These are phyloP conservation scores for Parafenestella ontariensis DNA, from an alignment of 2,329 filamentous ascomycete species.

Conservation along the genomic window DNA sequence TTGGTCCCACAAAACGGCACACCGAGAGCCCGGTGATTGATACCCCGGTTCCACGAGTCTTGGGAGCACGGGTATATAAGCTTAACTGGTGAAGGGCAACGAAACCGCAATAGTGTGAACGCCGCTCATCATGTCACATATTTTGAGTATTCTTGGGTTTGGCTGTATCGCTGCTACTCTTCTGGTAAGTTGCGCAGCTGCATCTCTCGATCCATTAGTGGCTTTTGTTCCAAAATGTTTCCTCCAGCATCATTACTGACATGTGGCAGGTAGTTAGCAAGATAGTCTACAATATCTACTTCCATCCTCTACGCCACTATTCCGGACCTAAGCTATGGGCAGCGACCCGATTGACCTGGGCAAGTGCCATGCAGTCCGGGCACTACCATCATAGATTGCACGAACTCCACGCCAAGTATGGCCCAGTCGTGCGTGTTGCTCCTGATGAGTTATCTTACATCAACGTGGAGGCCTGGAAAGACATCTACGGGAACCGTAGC, in stretches of 20 bases:
- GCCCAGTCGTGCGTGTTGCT: constrained; percentile 56
- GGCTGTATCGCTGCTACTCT: not conserved
- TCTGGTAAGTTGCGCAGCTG: not conserved
- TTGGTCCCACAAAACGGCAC: not conserved
- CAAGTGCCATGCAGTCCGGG: constrained; percentile 30
- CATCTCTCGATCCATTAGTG: not conserved
- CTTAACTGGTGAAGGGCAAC: not conserved
- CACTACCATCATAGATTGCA: constrained; percentile 6
- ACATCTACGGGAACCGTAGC: constrained; percentile 47
- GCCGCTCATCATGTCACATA: not conserved
- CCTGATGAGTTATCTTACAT: constrained; percentile 59
- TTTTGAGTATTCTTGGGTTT: not conserved
- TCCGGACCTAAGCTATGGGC: constrained; percentile 23
- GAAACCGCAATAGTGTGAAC: not conserved
- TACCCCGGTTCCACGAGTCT: not conserved
- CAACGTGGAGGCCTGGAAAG: constrained; percentile 50
- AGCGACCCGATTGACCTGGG: constrained; percentile 46
- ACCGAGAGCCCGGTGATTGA: constrained; percentile 6
- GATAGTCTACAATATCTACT: constrained; percentile 22
- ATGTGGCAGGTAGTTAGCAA: not conserved
- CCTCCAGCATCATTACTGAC: not conserved
- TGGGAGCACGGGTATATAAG: not conserved
- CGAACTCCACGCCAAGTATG: constrained; percentile 33
- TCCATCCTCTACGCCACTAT: constrained; percentile 22
- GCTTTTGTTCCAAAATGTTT: not conserved